These are phyloP conservation scores for Rhododendron henanense DNA, from an alignment of 148 eudicot species.

Conservation along the genomic window DNA sequence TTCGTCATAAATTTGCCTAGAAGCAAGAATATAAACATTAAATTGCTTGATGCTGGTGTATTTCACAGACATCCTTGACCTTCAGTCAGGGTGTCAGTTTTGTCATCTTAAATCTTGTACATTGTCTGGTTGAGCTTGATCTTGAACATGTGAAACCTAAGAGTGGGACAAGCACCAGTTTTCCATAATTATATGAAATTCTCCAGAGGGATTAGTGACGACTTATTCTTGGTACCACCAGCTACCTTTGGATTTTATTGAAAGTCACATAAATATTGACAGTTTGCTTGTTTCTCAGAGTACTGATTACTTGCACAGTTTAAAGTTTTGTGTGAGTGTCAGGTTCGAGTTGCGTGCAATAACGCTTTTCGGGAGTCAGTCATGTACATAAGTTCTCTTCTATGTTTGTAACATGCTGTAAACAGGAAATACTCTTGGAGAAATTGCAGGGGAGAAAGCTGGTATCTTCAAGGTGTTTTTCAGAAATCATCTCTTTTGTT, in stretches of 20 bases:
- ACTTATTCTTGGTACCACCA: background rate
- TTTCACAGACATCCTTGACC: background rate
- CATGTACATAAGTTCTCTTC: background rate
- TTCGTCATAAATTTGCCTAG: background rate
- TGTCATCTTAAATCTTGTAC: background rate
- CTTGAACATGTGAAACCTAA: background rate
- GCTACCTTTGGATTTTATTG: background rate
- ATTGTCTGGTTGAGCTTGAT: slow-evolving; percentile 7
- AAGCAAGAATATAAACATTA: background rate
- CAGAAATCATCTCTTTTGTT: background rate
- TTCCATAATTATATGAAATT: background rate
- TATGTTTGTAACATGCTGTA: slow-evolving; percentile 11
- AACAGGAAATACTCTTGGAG: slow-evolving; percentile 88
- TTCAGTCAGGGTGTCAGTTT: background rate
- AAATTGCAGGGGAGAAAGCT: slow-evolving; percentile 94
- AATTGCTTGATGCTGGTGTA: background rate
- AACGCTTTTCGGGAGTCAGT: slow-evolving; percentile 6
- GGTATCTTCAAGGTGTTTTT: slow-evolving; percentile 82
- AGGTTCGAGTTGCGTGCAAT: background rate
- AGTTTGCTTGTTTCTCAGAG: background rate
- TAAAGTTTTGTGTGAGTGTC: background rate
- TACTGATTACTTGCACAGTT: slow-evolving; percentile 2
- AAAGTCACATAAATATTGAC: background rate
- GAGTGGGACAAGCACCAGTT: background rate
- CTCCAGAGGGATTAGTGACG: background rate